Evolutionary conservation across 1,284 basidiomycete genomes (phyloP).

Genomic region (Mixia osmundae): DNA sequence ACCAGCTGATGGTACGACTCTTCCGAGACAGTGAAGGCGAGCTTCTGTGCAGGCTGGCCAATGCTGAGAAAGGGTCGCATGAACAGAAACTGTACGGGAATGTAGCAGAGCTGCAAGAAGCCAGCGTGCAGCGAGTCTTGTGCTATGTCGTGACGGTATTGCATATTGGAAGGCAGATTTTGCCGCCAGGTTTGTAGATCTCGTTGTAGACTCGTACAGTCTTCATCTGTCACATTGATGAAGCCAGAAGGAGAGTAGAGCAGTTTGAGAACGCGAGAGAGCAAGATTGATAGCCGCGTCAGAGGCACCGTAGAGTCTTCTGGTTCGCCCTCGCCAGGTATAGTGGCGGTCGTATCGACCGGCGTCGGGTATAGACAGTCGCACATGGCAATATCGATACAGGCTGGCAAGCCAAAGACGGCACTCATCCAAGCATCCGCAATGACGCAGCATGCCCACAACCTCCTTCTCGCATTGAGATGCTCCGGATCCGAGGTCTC

Average conservation of each 20-base stretch:
- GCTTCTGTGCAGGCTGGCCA: constrained; percentile 58
- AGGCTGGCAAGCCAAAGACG: background rate
- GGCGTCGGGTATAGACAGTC: constrained; percentile 55
- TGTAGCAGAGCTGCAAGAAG: constrained; percentile 56
- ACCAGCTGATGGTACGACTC: no score
- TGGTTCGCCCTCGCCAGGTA: constrained; percentile 18
- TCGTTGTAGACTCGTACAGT: constrained; percentile 39
- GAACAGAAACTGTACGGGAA: constrained; percentile 42
- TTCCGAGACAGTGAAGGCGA: constrained; percentile 61
- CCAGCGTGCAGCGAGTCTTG: constrained; percentile 45
- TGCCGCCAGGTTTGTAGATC: constrained; percentile 34
- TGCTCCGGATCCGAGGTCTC: constrained; percentile 27
- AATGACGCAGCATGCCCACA: constrained; percentile 79
- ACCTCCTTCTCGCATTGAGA: constrained; percentile 53
- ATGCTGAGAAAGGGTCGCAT: constrained; percentile 60
- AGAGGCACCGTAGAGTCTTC: no score
- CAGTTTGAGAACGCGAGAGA: constrained; percentile 70
- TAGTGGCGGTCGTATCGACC: constrained; percentile 13
- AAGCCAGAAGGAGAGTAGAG: constrained; percentile 58
- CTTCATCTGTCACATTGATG: constrained; percentile 51
- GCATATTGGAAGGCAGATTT: constrained; percentile 37
- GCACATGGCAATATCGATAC: constrained; percentile 57
- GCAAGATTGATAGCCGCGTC: constrained; percentile 58
- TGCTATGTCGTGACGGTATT: no score
- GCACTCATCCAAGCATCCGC: constrained; percentile 45